Evolutionary conservation across 495 filamentous ascomycete genomes (phyloP), one percentile per base, ranked within the genome.

Genomic region (Aspergillus carlsbadensis): DNA sequence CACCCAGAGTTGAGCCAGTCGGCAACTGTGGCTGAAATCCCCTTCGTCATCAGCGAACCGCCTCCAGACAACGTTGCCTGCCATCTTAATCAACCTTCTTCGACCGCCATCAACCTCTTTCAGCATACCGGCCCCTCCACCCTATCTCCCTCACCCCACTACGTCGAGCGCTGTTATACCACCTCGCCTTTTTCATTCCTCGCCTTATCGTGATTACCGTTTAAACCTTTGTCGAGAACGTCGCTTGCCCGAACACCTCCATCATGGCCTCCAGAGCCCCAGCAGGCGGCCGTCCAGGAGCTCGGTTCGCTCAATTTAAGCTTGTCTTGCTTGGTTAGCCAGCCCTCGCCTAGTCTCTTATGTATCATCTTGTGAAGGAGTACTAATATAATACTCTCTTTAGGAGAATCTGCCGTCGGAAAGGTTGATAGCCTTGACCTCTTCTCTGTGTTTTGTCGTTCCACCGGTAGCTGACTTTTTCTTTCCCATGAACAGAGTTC

Each of bases 231-330:
- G 24, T 35, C 18, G 17, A 6, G 31, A 52, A 41, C 36, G 21
- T 29, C 29, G 10, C 39, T 41, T 52, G 24, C 15, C 53, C 55
- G 54, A 58, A 57, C 60, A 45, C 58, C 44, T 60, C 65, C 57
- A 68, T 49, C 42, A 96, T 96, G 92, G 87, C 91, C 70, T 81
- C 89, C 67, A 81, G 92, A 78, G 80, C 85, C 70, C 83, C 87
- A 70, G 82, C 88, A 72, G 89, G 87, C 71, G 81, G 82, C 68
- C 86, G 90, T 60, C 82, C 83, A 52, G 89, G 89, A 68, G 84
- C 79, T 63, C 88, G 92, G 65, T 98, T 98, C 76, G 94, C 94
- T 61, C 94, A 98, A 80, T 98, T 98, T 78, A 98, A 98, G 81
- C 85, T 98, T 65, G 94, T 98, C 55, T 79, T 98, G 65, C 79